Evolutionary conservation across 495 filamentous ascomycete species (phyloP).

Genomic region (Aspergillus homomorphus): DNA sequence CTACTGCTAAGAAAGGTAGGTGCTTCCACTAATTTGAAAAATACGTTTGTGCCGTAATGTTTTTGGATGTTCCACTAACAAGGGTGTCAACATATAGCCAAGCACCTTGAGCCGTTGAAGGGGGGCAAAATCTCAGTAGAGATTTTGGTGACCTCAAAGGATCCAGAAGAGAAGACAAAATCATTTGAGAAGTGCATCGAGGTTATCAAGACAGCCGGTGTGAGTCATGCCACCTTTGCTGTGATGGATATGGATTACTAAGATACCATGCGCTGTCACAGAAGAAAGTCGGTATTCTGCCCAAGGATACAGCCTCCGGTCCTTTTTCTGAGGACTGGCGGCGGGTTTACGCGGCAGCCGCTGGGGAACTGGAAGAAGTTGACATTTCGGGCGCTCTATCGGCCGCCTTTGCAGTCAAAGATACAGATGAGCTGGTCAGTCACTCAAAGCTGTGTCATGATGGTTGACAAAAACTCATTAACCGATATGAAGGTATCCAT

Average conservation of each 20-base stretch:
- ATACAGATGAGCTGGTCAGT: slow-evolving; percentile 81
- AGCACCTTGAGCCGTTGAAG: slow-evolving; percentile 89
- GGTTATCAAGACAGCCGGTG: slow-evolving; percentile 81
- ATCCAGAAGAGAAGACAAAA: slow-evolving; percentile 82
- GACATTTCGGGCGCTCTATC: slow-evolving; percentile 84
- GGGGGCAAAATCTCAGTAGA: slow-evolving; percentile 88
- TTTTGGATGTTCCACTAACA: too few species aligned
- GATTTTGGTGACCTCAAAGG: slow-evolving; percentile 84
- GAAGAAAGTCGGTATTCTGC: slow-evolving; percentile 84
- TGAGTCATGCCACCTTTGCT: slow-evolving; percentile 41
- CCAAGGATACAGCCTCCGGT: slow-evolving; percentile 78
- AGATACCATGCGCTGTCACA: slow-evolving; percentile 26
- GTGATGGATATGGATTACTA: neutral
- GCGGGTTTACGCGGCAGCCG: slow-evolving; percentile 67
- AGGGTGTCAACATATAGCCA: slow-evolving; percentile 52
- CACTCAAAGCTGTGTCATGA: neutral
- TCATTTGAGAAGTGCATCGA: slow-evolving; percentile 78
- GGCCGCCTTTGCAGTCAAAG: slow-evolving; percentile 84
- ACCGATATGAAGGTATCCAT: slow-evolving; percentile 62
- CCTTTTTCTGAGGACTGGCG: slow-evolving; percentile 97
- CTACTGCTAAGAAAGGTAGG: slow-evolving; percentile 93
- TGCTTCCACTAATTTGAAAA: neutral
- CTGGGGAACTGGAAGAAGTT: slow-evolving; percentile 82
- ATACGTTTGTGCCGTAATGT: too few species aligned
- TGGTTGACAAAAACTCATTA: slow-evolving; percentile 6